Evolutionary conservation across 2,329 filamentous ascomycete species (phyloP), one percentile per base, ranked within the genome.

Genomic region (Fusarium nurragi): DNA sequence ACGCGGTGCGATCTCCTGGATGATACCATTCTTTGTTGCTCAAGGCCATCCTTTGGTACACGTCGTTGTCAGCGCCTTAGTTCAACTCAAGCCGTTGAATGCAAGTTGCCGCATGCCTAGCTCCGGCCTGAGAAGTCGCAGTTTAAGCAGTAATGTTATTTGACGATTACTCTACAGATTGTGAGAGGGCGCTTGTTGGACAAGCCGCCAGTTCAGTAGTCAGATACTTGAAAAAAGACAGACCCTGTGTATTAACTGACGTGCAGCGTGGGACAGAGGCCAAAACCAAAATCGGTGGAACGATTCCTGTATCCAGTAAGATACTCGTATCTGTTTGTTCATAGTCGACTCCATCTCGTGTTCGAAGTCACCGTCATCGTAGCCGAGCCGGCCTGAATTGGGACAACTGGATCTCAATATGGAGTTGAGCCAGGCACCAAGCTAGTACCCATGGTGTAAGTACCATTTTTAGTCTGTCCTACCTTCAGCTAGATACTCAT

Each of bases 21-120:
- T 43, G 37, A 65, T 23, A 22, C 54, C 30, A 63, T 47, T 18
- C 36, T 30, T 47, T 45, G 66, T 66, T 50, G 40, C 60, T 67
- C 68, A 70, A 34, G 25, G 39, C 40, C 18, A 41, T 37, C 50
- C 40, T 26, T 44, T 51, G 37, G 26, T 34, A 23, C 32, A 56
- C 34, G 40, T 43, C 22, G 43, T 62, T 54, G 58, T 70, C 56
- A 60, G 59, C 65, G 37, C 49, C 37, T 21, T 11, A 44, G 30
- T 28, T 22, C 30, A 30, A 49, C 37, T 37, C 21, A 16, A 23
- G 28, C 25, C 32, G 26, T 36, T 23, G 16, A 43, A 58, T 53
- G 54, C 56, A 71, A 32, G 44, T 36, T 41, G 19, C 59, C 52
- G 50, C 19, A 26, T 46, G 26, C 38, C 36, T 36, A 22, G 22